Percentiles rank a stretch among this genome's conserved stretches.
These are phyloP conservation scores for Mortierella sp. DNA, from an alignment of 371 early-diverging fungal genomes.

Conservation along the genomic window DNA sequence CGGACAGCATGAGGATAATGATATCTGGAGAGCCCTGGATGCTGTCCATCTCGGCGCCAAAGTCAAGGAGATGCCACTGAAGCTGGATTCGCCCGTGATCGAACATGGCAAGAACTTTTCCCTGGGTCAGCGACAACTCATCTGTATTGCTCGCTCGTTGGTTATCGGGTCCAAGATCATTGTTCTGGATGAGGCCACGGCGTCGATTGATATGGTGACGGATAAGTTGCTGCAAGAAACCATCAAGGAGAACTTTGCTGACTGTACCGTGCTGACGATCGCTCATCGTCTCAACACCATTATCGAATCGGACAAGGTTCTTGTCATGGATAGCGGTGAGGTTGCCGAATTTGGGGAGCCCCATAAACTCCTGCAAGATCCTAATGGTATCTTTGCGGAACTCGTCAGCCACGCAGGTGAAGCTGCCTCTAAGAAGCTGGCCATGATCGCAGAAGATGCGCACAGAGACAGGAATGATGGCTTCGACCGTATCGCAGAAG, in stretches of 20 bases:
- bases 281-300: constrained; percentile 85
- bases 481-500: constrained; percentile 9
- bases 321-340: constrained; percentile 81
- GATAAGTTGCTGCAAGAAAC: constrained; percentile 79
- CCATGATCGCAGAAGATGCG: constrained; percentile 44
- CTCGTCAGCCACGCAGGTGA: constrained; percentile 58
- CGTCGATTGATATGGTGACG: constrained; percentile 73
- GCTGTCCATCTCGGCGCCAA: constrained; percentile 67
- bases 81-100: constrained; percentile 69
- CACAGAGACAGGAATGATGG: constrained; percentile 19
- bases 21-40: constrained; percentile 83
- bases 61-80: constrained; percentile 56
- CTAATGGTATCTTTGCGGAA: constrained; percentile 64
- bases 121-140: constrained; percentile 84
- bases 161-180: constrained; percentile 76
- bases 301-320: constrained; percentile 82
- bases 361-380: constrained; percentile 59
- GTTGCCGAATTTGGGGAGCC: constrained; percentile 85
- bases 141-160: constrained; percentile 84
- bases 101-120: constrained; percentile 76
- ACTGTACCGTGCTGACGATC: constrained; percentile 86
- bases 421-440: constrained; percentile 48
- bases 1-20: constrained; percentile 74
- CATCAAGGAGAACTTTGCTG: constrained; percentile 79
- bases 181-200: constrained; percentile 73